Evolutionary conservation across 169 alveolate genomes (phyloP).

Genomic region (Hepatocystis sp.): DNA sequence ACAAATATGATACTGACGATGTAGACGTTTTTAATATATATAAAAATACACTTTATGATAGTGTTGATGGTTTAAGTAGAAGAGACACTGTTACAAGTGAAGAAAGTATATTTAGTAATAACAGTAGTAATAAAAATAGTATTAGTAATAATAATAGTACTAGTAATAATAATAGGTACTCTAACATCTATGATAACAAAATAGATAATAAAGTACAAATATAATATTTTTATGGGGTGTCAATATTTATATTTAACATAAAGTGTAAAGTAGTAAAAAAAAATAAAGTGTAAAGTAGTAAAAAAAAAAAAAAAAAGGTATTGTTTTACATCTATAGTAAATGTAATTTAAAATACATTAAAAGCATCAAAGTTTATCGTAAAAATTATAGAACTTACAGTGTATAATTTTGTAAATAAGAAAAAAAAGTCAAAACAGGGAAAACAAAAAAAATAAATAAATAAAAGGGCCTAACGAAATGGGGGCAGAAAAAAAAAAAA

Average conservation of each 20-base stretch:
- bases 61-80: slow-evolving; percentile 23
- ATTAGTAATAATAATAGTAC: no score
- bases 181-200: no score
- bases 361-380: not conserved
- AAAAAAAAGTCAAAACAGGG: no score
- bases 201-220: no score
- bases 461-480: no score
- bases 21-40: slow-evolving; percentile 13
- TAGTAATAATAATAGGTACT: no score
- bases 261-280: not conserved
- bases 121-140: not conserved
- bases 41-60: slow-evolving; percentile 10
- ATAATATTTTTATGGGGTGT: no score
- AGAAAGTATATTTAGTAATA: not conserved
- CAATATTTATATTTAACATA: no score
- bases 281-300: not conserved
- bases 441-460: no score
- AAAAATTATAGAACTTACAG: no score
- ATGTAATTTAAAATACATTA: not conserved
- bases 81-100: slow-evolving; percentile 45
- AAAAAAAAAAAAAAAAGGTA: not conserved
- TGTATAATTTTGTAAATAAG: no score
- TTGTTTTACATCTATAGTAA: not conserved
- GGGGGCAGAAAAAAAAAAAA: no score
- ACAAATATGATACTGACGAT: slow-evolving; percentile 2